Base-by-base conservation (phyloP, 495 filamentous ascomycete genomes). In the Penicillium macrosclerotiorum region DNA sequence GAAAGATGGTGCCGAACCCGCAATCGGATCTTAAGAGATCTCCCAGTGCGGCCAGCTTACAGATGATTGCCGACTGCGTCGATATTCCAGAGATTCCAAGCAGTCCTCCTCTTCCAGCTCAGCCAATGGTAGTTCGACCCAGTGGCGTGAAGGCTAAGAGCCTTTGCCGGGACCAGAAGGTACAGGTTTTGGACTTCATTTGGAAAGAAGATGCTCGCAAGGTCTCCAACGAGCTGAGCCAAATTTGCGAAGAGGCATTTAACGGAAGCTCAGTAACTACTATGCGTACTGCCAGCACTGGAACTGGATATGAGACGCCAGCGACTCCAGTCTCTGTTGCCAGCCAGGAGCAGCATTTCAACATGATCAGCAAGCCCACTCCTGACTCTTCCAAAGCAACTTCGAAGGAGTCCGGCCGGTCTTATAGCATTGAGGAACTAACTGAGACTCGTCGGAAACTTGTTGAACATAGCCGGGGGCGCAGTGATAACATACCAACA, bases 181-280 rank as follows among this genome's bases (percentile, higher is more conserved):
- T 69, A 4, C 60, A 69, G 3, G 71, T 66, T 16, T 63, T 63
- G 1, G 74, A 69, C 24, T 67, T 77, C 18, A 65, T 74, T n/a
- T 81, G 80, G 65, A 75, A 67, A 40, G 80, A 77, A 33, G 83
- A 85, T 42, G 75, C 81, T 19, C 68, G 83, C 7, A 79, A 83
- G 51, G 78, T 83, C n/a, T 86, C 83, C 17, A 72, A 74, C 19
- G 83, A 86, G 48, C 74, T 86, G 13, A 78, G 79, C 45, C 78
- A 81, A 49, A 77, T 83, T n/a, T 84, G 81, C 51, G 83, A 86
- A 48, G 88, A 90, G 51, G 90, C 90, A 1, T 96, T 96, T 66
- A 89, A 88, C 52, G 78, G 82, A 18, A 82, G 79, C 25, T 83
- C 83, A 0, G 57, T 85, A 0, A 69, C 76, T 1, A 79, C 74